Evolutionary conservation across 208 protist genomes (phyloP).

Genomic region (Kentomonas sorsogonicus): DNA sequence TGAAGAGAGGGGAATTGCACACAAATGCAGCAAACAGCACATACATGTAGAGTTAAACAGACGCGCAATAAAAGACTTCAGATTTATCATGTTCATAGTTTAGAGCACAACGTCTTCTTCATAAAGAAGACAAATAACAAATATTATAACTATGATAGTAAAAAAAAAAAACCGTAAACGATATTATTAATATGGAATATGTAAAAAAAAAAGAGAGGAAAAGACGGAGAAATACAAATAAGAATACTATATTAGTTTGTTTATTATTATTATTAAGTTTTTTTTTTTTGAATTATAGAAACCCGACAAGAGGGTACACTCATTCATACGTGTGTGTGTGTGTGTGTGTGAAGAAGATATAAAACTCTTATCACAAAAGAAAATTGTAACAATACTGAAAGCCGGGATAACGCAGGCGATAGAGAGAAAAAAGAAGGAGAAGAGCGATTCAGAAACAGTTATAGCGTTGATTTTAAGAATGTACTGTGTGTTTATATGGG

Average conservation of each 20-base stretch:
- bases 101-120: too few species aligned
- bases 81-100: too few species aligned
- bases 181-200: constrained; percentile 6
- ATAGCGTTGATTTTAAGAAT: too few species aligned
- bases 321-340: background rate
- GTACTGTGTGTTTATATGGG: too few species aligned
- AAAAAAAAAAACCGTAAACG: constrained; percentile 16
- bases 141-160: background rate
- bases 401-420: too few species aligned
- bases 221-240: background rate
- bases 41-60: background rate
- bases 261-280: constrained; percentile 7
- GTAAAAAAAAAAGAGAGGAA: constrained; percentile 5
- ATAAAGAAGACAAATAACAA: constrained; percentile 8
- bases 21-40: background rate
- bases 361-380: too few species aligned
- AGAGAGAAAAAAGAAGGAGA: too few species aligned
- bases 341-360: too few species aligned
- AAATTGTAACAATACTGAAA: too few species aligned
- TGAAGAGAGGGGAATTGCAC: too few species aligned
- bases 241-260: background rate
- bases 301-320: background rate
- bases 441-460: too few species aligned
- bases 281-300: constrained; percentile 15
- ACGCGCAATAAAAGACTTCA: background rate